A percentile compares a stretch with the other conserved stretches of the same genome.
phyloP scores from a whole-genome alignment of 345 rosid species.

The Firmiana major region DNA sequence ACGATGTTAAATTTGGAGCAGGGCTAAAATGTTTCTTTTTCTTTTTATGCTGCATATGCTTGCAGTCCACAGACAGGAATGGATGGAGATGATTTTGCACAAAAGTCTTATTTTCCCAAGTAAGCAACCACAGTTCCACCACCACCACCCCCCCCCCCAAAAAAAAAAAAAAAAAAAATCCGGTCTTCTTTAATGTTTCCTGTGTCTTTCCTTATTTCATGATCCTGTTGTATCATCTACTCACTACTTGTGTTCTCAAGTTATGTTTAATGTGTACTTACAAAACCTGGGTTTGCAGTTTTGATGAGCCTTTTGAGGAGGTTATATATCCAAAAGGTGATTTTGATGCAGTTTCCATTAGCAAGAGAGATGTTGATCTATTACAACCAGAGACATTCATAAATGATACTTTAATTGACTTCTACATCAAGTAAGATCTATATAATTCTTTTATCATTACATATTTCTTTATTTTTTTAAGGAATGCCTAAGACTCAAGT shows the following conservation, averaged over 20 bases:
- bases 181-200: neutral
- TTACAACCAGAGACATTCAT: conserved; percentile 88
- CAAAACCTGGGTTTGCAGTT: conserved; percentile 47
- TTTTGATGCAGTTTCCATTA: conserved; percentile 83
- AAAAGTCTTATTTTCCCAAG: conserved; percentile 67
- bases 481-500: neutral
- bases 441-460: neutral
- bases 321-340: conserved; percentile 92
- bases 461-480: neutral
- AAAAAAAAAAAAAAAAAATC: neutral
- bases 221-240: neutral
- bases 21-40: neutral
- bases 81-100: conserved; percentile 38
- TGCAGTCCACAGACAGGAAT: conserved; percentile 42
- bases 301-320: conserved; percentile 81
- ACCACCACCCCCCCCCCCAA: neutral
- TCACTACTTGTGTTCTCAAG: neutral
- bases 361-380: conserved; percentile 92
- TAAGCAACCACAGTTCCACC: conserved; percentile 31
- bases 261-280: conserved; percentile 8
- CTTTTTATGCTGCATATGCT: conserved; percentile 19
- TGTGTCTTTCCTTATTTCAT: neutral
- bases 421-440: conserved; percentile 80
- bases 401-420: conserved; percentile 97
- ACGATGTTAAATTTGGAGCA: neutral